These are phyloP conservation scores for Boechera divaricarpa DNA, from an alignment of 345 rosid species.

Conservation along the genomic window DNA sequence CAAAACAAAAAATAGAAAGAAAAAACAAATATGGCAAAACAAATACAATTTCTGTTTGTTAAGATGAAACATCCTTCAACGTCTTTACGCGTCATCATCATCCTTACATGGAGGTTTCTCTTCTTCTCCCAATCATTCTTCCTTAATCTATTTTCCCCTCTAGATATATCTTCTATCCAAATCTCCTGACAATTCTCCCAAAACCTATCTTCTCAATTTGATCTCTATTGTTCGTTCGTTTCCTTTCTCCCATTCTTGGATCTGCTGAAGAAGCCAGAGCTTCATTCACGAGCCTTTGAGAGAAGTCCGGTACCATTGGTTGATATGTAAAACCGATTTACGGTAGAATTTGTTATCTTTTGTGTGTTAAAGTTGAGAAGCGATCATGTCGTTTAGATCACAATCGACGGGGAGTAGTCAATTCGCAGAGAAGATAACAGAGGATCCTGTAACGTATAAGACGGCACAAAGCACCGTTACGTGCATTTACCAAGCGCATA, in stretches of 20 bases:
- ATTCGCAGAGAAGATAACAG: slow-evolving; percentile 60
- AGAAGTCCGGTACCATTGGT: slow-evolving; percentile 1
- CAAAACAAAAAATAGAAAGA: slow-evolving; percentile 21
- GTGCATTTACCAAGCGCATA: slow-evolving; percentile 65
- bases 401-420: slow-evolving; percentile 34
- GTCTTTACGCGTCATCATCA: slow-evolving; percentile 44
- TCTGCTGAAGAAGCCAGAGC: background rate
- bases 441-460: slow-evolving; percentile 58
- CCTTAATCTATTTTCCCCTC: slow-evolving; percentile 24
- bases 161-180: slow-evolving; percentile 30
- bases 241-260: slow-evolving; percentile 8
- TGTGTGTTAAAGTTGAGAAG: slow-evolving; percentile 12
- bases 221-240: slow-evolving; percentile 18
- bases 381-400: slow-evolving; percentile 45
- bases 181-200: slow-evolving; percentile 13
- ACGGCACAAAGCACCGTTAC: slow-evolving; percentile 79
- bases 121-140: slow-evolving; percentile 27
- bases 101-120: slow-evolving; percentile 42
- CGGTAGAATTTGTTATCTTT: slow-evolving; percentile 7
- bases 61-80: slow-evolving; percentile 30
- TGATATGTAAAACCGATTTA: slow-evolving; percentile 26
- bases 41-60: slow-evolving; percentile 38
- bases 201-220: slow-evolving; percentile 27
- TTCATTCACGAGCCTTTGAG: slow-evolving; percentile 26
- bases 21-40: slow-evolving; percentile 32